Evolutionary conservation across 2,329 filamentous ascomycete genomes (phyloP).

Genomic region (Thelonectria rubi): DNA sequence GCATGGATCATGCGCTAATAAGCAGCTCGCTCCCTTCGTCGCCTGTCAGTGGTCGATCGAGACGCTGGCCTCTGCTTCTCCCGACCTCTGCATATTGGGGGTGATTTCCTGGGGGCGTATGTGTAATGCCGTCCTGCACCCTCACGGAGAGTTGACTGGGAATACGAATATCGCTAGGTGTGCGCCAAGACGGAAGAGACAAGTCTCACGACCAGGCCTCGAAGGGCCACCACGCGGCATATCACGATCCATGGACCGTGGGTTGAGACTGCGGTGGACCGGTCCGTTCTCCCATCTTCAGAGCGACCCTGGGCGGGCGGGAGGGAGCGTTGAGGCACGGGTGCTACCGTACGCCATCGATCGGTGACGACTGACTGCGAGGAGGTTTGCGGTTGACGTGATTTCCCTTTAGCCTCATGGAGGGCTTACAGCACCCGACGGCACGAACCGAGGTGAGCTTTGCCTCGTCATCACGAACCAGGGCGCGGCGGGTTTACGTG

Average conservation of each 20-base stretch:
- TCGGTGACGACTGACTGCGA: not conserved
- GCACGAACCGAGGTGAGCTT: not conserved
- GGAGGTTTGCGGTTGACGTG: not conserved
- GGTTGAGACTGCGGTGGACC: constrained; percentile 29
- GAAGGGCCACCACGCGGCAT: not conserved
- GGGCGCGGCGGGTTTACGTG: not conserved
- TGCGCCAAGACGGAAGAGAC: constrained; percentile 16
- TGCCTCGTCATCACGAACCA: constrained; percentile 3
- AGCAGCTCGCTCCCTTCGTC: not conserved
- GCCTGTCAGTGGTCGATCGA: not conserved
- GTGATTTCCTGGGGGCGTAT: not conserved
- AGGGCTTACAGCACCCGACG: not conserved
- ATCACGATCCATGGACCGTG: constrained; percentile 4
- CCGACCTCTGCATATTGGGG: constrained; percentile 1
- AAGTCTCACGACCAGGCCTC: constrained; percentile 3
- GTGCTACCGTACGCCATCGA: not conserved
- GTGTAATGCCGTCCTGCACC: not conserved
- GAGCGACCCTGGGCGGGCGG: not conserved
- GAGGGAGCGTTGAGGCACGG: not conserved
- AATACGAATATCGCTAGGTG: too few species aligned
- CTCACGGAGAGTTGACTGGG: too few species aligned
- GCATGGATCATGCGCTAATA: not conserved
- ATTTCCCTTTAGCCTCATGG: not conserved
- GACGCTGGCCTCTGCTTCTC: not conserved
- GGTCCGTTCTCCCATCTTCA: constrained; percentile 28